phyloP scores from a whole-genome alignment of 371 early-diverging fungal species.

The Apophysomyces sp. region DNA sequence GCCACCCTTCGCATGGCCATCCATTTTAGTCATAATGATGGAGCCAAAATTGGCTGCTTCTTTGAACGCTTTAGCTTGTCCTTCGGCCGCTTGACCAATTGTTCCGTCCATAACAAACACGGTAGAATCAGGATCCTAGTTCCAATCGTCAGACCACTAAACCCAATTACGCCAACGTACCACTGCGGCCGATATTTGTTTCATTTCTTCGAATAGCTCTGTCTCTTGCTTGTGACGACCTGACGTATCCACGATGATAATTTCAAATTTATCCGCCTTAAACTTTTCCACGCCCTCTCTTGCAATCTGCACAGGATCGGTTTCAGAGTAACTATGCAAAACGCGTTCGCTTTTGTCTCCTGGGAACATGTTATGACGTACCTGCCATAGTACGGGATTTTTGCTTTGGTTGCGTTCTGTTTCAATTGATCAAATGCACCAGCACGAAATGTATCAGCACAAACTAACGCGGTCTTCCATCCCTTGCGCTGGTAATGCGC shows the following conservation, averaged over 20 bases:
- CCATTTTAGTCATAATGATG: constrained; percentile 99
- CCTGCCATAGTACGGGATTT: constrained; percentile 97
- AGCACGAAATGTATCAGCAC: constrained; percentile 99
- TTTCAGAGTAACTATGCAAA: constrained; percentile 79
- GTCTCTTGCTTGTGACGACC: constrained; percentile 99
- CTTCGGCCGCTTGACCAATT: constrained; percentile 99
- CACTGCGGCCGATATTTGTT: constrained; percentile 88
- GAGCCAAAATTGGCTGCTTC: constrained; percentile 97
- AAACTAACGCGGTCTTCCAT: constrained; percentile 96
- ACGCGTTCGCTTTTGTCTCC: neutral
- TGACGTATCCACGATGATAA: constrained; percentile 99
- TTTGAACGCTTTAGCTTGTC: constrained; percentile 96
- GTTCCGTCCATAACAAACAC: constrained; percentile 99
- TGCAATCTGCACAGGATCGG: constrained; percentile 97
- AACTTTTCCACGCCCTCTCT: constrained; percentile 96
- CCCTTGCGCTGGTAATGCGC: constrained; percentile 97
- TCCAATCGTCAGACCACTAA: neutral
- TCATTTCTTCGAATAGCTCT: constrained; percentile 99
- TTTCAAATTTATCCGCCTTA: constrained; percentile 94
- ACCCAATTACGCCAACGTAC: constrained; percentile 29
- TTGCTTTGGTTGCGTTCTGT: constrained; percentile 98
- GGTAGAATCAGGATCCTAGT: constrained; percentile 85
- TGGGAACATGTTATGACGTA: constrained; percentile 1
- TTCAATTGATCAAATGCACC: constrained; percentile 99
- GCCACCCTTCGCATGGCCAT: constrained; percentile 99